These are phyloP conservation scores for Nepenthes alata DNA, from an alignment of 179 eudicot species.

Conservation along the genomic window DNA sequence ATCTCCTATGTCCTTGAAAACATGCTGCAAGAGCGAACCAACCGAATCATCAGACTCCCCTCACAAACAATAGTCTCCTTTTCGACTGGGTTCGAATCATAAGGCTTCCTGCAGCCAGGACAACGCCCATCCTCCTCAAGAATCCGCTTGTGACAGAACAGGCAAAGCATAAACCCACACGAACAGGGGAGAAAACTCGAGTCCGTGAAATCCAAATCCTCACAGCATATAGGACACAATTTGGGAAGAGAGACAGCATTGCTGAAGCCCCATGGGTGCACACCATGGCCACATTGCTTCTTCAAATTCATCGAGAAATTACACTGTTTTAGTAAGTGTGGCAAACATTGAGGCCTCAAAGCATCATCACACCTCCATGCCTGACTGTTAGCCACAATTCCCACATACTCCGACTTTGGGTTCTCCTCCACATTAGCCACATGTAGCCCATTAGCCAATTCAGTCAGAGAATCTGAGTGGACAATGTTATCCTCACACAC, in stretches of 20 bases:
- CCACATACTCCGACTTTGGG: constrained; percentile 21
- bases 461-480: constrained; percentile 14
- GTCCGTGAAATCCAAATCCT: constrained; percentile 79
- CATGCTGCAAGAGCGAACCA: constrained; percentile 85
- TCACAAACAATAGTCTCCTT: constrained; percentile 44
- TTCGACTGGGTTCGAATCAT: constrained; percentile 35
- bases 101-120: constrained; percentile 94
- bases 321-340: constrained; percentile 57
- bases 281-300: constrained; percentile 23
- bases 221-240: constrained; percentile 84
- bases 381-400: constrained; percentile 17
- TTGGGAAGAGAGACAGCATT: constrained; percentile 32
- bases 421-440: constrained; percentile 2
- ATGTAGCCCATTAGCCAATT: neutral
- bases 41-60: constrained; percentile 43
- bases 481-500: neutral
- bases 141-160: constrained; percentile 91
- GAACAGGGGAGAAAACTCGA: constrained; percentile 74
- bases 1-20: constrained; percentile 49
- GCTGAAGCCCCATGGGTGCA: constrained; percentile 41
- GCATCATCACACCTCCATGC: constrained; percentile 91
- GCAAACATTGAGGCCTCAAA: constrained; percentile 72
- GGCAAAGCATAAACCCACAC: constrained; percentile 85
- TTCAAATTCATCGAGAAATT: constrained; percentile 54
- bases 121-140: constrained; percentile 84